These are phyloP conservation scores for Neurospora sp. DNA, from an alignment of 2,329 filamentous ascomycete species.

Conservation along the genomic window DNA sequence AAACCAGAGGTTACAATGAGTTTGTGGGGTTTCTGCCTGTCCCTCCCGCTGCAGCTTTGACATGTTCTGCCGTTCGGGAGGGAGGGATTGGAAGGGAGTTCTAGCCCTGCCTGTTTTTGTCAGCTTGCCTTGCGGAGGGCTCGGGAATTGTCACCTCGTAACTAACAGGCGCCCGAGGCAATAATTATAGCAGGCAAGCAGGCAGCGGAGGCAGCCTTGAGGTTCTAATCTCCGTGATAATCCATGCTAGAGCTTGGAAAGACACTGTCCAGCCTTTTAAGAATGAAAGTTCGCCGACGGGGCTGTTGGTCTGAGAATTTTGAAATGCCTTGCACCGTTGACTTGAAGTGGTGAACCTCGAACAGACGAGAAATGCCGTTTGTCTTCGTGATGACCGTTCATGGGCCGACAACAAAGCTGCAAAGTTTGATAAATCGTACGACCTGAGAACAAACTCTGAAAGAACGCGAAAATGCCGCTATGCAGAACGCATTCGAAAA, in stretches of 20 bases:
- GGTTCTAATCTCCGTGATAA: neutral
- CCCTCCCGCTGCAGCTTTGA: neutral
- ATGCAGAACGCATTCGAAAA: too few species aligned
- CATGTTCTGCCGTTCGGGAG: neutral
- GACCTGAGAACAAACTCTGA: too few species aligned
- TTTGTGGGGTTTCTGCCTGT: neutral
- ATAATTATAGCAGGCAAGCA: neutral
- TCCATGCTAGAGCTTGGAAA: neutral
- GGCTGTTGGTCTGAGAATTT: too few species aligned
- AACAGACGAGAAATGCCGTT: neutral
- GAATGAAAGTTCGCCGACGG: too few species aligned
- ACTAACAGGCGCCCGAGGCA: neutral
- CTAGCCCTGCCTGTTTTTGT: neutral
- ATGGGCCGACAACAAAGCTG: too few species aligned
- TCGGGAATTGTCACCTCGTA: neutral
- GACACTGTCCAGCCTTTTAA: too few species aligned
- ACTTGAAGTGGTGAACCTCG: too few species aligned
- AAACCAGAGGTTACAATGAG: neutral
- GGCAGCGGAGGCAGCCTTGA: neutral
- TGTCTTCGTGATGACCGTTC: too few species aligned
- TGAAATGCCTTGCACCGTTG: too few species aligned
- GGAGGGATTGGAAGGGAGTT: neutral
- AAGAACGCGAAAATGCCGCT: too few species aligned
- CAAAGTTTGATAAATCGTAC: too few species aligned
- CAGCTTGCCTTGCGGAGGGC: neutral